A percentile compares a stretch with the other conserved stretches of the same genome.
Conservation (phyloP, 2,329 filamentous ascomycete genomes). For the Colletotrichum neosansevieriae region DNA sequence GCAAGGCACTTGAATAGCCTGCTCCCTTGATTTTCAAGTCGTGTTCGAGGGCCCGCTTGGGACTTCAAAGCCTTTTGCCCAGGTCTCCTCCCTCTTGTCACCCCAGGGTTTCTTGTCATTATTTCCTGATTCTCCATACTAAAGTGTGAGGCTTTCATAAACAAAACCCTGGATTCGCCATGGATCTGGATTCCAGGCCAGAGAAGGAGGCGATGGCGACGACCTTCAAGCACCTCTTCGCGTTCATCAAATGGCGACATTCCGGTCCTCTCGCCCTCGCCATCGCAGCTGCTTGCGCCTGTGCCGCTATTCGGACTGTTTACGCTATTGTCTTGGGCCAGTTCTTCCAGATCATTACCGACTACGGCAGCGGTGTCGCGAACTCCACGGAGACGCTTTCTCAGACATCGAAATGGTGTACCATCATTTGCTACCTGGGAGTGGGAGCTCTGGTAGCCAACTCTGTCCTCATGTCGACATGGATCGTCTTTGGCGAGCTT, state of each 20-base stretch:
- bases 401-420: constrained; percentile 66
- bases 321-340: constrained; percentile 79
- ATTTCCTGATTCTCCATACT: no score
- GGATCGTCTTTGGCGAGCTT: constrained; percentile 84
- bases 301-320: constrained; percentile 73
- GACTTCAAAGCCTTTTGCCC: no score
- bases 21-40: not conserved
- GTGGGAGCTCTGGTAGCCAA: constrained; percentile 75
- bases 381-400: constrained; percentile 63
- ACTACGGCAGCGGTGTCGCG: constrained; percentile 69
- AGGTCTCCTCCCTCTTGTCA: no score
- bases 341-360: constrained; percentile 78
- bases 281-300: constrained; percentile 65
- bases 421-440: constrained; percentile 74
- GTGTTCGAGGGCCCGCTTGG: no score
- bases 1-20: not conserved
- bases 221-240: constrained; percentile 69
- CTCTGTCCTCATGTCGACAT: constrained; percentile 74
- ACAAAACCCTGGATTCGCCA: not conserved
- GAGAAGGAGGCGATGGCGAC: constrained; percentile 38
- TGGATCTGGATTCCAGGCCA: not conserved
- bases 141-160: no score
- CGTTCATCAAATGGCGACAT: constrained; percentile 76
- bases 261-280: constrained; percentile 65
- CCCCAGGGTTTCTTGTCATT: no score